Base-by-base conservation (phyloP, 1,284 basidiomycete species). In the Erythrobasidium hasegawianum region DNA sequence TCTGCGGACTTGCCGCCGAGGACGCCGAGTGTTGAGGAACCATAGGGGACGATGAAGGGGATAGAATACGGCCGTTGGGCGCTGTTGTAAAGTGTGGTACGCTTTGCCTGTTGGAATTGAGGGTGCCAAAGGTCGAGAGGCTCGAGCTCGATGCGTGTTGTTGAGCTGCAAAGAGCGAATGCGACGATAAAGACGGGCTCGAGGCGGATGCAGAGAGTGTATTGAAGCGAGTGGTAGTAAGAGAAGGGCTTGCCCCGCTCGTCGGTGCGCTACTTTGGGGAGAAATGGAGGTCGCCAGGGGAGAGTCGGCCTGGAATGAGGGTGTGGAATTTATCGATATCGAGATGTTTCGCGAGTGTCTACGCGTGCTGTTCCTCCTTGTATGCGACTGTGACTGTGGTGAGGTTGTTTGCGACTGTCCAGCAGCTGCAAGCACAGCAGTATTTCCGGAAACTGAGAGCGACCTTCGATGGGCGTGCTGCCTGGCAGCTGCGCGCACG, bases 151-250 rank as follows among this genome's bases (percentile, higher is more conserved):
- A 47, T 5, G 45, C n/a, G 45, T 18, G 22, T n/a, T 47, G 45
- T 47, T 33, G 33, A 11, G 33, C 33, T 5, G 33, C 33, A 11
- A 33, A 33, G 33, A 33, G 33, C 33, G 33, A 33, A 33, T 33
- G 33, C 5, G 33, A 33, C 5, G 55, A 47, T 9, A 64, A 41
- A 9, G 62, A 50, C 52, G 62, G 62, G 2, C 55, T 57, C 27
- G 54, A 56, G 26, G 54, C 54, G 38, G 54, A 56, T 24, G 50
- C 18, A 22, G 50, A 26, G 3, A 53, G 26, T 20, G 11, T 29
- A 16, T 27, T 18, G 18, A 27, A 59, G 8, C n/a, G 43, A 43
- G 40, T 45, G 50, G 49, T 59, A 18, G 18, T 8, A 7, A 40
- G 38, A 7, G 55, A 57, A 38, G n/a, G 18, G 11, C 53, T 41